Percentiles rank a stretch among this genome's conserved stretches.
Conservation (phyloP, 2,329 filamentous ascomycete species). For the Pseudopyrenochaeta lycopersici region DNA sequence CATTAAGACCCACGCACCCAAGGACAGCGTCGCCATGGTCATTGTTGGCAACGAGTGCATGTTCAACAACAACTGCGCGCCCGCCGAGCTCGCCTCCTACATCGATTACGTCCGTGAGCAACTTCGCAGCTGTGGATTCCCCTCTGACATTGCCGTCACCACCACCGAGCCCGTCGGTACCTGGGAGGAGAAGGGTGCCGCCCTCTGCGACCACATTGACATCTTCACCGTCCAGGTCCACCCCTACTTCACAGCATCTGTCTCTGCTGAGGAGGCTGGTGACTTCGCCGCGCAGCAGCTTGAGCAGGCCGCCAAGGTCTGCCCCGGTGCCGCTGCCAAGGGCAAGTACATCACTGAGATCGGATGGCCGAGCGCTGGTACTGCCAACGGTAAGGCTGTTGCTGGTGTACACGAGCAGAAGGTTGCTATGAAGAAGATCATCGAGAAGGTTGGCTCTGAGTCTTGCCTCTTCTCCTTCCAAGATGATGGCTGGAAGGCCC, state of each 20-base stretch:
- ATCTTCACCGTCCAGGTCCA: constrained; percentile 88
- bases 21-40: constrained; percentile 78
- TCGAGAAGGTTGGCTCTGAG: constrained; percentile 70
- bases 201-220: constrained; percentile 78
- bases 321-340: constrained; percentile 66
- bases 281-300: constrained; percentile 79
- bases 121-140: constrained; percentile 73
- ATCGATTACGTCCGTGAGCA: constrained; percentile 71
- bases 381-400: constrained; percentile 74
- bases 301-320: constrained; percentile 73
- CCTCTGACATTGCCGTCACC: constrained; percentile 70
- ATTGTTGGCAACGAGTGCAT: constrained; percentile 93
- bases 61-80: constrained; percentile 74
- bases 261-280: constrained; percentile 72
- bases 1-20: constrained; percentile 74
- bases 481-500: constrained; percentile 83
- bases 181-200: constrained; percentile 70
- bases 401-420: constrained; percentile 74
- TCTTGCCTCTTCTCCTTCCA: constrained; percentile 83
- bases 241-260: constrained; percentile 86
- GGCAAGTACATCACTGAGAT: constrained; percentile 85
- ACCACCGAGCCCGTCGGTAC: constrained; percentile 86
- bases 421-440: constrained; percentile 76
- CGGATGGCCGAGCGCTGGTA: constrained; percentile 82
- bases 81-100: constrained; percentile 72